Conservation (phyloP, 2,329 filamentous ascomycete genomes). For the Metarhizium guizhouense region DNA sequence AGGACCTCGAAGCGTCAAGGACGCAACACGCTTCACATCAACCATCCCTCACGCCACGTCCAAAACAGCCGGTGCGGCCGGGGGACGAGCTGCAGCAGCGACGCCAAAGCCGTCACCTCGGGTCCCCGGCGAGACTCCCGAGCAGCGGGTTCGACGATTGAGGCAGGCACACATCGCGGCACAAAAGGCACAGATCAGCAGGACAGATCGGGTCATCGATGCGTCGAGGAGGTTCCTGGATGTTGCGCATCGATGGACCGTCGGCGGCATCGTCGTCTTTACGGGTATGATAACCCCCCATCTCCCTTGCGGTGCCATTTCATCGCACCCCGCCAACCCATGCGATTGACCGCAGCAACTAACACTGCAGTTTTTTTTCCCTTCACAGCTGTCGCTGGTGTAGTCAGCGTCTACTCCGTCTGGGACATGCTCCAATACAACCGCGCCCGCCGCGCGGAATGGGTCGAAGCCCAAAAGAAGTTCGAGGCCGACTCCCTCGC, state of each 20-base stretch:
- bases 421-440: conserved; percentile 55
- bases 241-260: conserved; percentile 45
- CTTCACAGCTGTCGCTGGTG: conserved; percentile 39
- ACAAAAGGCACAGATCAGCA: conserved; percentile 47
- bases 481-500: conserved; percentile 46
- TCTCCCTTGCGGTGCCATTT: not conserved
- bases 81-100: conserved; percentile 14
- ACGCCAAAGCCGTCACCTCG: conserved; percentile 18
- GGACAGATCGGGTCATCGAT: conserved; percentile 40
- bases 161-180: conserved; percentile 60
- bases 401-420: conserved; percentile 50
- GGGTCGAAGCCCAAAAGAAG: conserved; percentile 44
- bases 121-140: conserved; percentile 49
- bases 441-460: conserved; percentile 50
- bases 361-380: not conserved
- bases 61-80: conserved; percentile 38
- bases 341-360: not conserved
- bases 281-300: conserved; percentile 34
- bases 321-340: not conserved
- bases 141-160: conserved; percentile 60
- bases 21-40: conserved; percentile 63
- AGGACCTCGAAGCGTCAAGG: conserved; percentile 60
- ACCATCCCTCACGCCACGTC: conserved; percentile 54
- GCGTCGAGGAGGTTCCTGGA: conserved; percentile 42
- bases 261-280: conserved; percentile 45